Evolutionary conservation across 495 filamentous ascomycete species (phyloP).

Genomic region (Cenococcum geophilum): DNA sequence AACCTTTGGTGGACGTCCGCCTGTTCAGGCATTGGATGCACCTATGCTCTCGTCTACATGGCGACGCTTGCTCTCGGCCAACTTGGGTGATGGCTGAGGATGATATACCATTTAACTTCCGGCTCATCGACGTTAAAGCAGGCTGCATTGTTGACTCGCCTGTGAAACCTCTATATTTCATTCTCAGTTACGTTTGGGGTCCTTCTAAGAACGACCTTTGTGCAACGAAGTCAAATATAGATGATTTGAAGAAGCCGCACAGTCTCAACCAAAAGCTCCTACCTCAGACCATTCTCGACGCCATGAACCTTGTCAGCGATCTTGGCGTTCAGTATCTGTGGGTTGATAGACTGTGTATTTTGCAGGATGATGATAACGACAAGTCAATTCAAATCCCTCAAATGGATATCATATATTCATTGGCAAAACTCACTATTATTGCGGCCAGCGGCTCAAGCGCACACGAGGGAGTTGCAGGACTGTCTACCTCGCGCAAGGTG

Average conservation of each 20-base stretch:
- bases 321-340: slow-evolving; percentile 1
- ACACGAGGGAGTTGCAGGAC: neutral
- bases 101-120: neutral
- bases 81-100: neutral
- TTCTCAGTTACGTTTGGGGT: slow-evolving; percentile 4
- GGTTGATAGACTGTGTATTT: slow-evolving; percentile 1
- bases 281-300: slow-evolving; percentile 1
- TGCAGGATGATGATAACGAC: neutral
- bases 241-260: neutral
- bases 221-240: neutral
- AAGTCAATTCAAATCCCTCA: neutral
- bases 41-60: neutral
- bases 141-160: neutral
- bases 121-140: slow-evolving; percentile 1
- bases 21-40: slow-evolving; percentile 9
- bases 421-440: neutral
- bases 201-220: neutral
- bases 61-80: slow-evolving; percentile 3
- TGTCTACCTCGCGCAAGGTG: neutral
- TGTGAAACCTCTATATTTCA: neutral
- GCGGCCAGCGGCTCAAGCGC: neutral
- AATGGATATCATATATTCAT: neutral
- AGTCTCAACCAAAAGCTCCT: neutral
- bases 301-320: neutral
- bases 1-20: slow-evolving; percentile 8